phyloP scores from a whole-genome alignment of 768 basidiomycete genomes.

The Boletales sp. region DNA sequence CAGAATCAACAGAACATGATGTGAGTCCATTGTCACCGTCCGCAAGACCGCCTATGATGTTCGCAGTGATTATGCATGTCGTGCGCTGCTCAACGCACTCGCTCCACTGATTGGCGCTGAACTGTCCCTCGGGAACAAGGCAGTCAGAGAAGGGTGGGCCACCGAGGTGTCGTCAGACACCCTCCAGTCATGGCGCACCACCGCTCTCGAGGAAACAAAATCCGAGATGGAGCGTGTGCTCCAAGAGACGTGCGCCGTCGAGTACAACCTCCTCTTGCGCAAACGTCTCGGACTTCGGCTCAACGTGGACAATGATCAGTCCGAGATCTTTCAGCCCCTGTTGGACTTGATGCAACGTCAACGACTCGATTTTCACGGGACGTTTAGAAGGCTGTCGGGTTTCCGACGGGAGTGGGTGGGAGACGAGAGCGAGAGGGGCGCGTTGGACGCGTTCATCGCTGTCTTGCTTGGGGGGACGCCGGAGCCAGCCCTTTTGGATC shows the following conservation, averaged over 20 bases:
- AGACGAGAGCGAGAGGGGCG: slow-evolving; percentile 12
- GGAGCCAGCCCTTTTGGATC: slow-evolving; percentile 42
- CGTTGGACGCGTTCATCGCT: slow-evolving; percentile 40
- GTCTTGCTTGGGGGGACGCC: slow-evolving; percentile 46
- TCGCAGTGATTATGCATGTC: slow-evolving; percentile 70
- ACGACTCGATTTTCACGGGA: slow-evolving; percentile 82
- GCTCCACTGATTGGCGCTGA: slow-evolving; percentile 89
- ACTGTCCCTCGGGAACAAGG: slow-evolving; percentile 46
- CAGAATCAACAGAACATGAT: slow-evolving; percentile 79
- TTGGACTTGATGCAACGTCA: slow-evolving; percentile 72
- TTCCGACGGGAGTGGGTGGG: slow-evolving; percentile 50
- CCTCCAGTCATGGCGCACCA: slow-evolving; percentile 57
- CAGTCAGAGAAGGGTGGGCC: slow-evolving; percentile 60
- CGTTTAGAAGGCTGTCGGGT: slow-evolving; percentile 68
- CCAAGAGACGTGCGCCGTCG: slow-evolving; percentile 54
- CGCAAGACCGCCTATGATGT: slow-evolving; percentile 2
- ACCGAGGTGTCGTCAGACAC: slow-evolving; percentile 47
- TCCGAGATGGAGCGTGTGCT: slow-evolving; percentile 60
- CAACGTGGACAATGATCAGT: slow-evolving; percentile 56
- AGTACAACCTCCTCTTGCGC: slow-evolving; percentile 70
- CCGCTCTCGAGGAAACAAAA: slow-evolving; percentile 49
- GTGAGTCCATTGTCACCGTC: slow-evolving; percentile 37
- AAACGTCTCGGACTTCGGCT: slow-evolving; percentile 78
- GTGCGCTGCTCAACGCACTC: slow-evolving; percentile 71
- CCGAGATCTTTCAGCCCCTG: slow-evolving; percentile 57